phyloP scores from a whole-genome alignment of 2,329 filamentous ascomycete species.

The Pestalotiopsis sp. region DNA sequence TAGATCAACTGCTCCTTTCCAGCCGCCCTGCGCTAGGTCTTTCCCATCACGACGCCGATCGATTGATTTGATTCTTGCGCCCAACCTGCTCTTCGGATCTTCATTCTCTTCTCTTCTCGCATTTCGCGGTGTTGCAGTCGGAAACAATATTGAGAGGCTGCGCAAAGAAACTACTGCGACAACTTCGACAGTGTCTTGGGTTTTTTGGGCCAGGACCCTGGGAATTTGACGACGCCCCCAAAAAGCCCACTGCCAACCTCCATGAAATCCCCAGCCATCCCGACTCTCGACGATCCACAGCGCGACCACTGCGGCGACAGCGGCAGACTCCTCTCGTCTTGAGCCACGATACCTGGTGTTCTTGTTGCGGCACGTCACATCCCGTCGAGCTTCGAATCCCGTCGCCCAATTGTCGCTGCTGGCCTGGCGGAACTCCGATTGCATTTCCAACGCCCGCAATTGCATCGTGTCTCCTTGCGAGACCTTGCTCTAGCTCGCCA shows the following conservation, averaged over 20 bases:
- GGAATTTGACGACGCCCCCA: neutral
- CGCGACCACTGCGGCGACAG: constrained; percentile 12
- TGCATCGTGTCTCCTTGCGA: constrained; percentile 28
- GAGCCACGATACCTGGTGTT: constrained; percentile 5
- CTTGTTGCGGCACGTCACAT: constrained; percentile 13
- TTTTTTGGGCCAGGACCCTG: constrained; percentile 7
- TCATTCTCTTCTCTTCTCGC: neutral
- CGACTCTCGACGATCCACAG: constrained; percentile 17
- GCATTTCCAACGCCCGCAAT: constrained; percentile 12
- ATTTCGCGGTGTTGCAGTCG: constrained; percentile 6
- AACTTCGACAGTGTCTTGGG: neutral
- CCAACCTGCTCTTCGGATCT: neutral
- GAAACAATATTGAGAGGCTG: constrained; percentile 23
- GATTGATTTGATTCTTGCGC: constrained; percentile 8
- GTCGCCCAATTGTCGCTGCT: constrained; percentile 6
- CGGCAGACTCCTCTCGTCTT: constrained; percentile 17
- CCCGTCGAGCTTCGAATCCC: neutral
- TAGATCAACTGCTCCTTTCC: constrained; percentile 1
- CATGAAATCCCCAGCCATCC: constrained; percentile 29
- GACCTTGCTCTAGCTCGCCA: constrained; percentile 49
- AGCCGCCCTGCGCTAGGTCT: neutral
- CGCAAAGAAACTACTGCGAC: constrained; percentile 18
- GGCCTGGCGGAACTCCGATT: constrained; percentile 11
- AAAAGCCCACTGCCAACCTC: constrained; percentile 22
- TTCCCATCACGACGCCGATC: constrained; percentile 5